Base-by-base conservation (phyloP, 2,329 filamentous ascomycete species). In the Xylariaceae sp. region DNA sequence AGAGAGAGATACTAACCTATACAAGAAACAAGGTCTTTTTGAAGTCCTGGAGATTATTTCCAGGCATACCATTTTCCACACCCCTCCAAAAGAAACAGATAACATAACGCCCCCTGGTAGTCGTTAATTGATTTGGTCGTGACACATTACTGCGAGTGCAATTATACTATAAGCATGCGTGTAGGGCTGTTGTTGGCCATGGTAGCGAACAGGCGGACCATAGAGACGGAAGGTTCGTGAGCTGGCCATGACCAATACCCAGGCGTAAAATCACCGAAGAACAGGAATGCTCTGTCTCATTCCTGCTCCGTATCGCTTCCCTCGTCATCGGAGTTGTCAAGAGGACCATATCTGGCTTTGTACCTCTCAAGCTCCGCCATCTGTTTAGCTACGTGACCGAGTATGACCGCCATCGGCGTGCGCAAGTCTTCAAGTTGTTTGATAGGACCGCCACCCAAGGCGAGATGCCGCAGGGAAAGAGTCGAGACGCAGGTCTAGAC, bases 401-500 rank as follows among this genome's bases (percentile, higher is more conserved):
- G 74, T 17, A 96, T 78, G 14, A 85, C 81, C 11, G 76, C 69
- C 78, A 96, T 96, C 2, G 90, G 87, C 17, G 82, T 86, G 11
- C 89, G 83, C 52, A 95, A 80, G 57, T 89, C 81, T 46, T 87
- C 78, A 22, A 95, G 78, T 55, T 78, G 75, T 40, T 76, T 71
- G 43, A 89, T 77, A 1, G 69, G 68, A 38, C 75, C 80, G 60
- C 86, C 81, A 11, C 90, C 89, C 32, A 80, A 78, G 58, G 89
- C 81, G 68, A 95, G 80, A 68, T 95, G 86, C 43, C 92, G 86
- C 61, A 96, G 75, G 11, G 83, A 75, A 44, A 96, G 78, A 0
- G 89, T 90, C 31, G 86, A 87, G 59, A 91, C 80, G 64, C 89
- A 94, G 45, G 89, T 86, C 90, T 95, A 58, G 47, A 10, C 14